These are phyloP conservation scores for Nissolia schottii DNA, from an alignment of 306 rosid genomes.

Conservation along the genomic window DNA sequence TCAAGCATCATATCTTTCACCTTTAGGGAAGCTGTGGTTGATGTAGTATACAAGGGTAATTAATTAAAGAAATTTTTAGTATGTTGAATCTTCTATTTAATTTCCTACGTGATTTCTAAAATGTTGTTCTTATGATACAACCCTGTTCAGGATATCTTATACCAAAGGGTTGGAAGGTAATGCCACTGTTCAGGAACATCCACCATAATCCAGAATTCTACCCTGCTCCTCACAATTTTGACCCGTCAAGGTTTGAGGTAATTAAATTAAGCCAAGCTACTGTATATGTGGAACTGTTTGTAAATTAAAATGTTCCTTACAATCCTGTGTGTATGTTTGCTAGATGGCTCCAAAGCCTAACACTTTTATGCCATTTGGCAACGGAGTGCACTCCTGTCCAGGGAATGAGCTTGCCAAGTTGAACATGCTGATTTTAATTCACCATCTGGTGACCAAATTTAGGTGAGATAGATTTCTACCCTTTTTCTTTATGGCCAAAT, in stretches of 20 bases:
- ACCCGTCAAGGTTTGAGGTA: constrained; percentile 93
- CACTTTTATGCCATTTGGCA: constrained; percentile 93
- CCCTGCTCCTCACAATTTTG: constrained; percentile 69
- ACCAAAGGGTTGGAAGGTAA: constrained; percentile 98
- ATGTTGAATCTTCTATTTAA: background rate
- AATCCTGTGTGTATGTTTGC: background rate
- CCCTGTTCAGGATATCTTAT: constrained; percentile 63
- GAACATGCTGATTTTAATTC: constrained; percentile 67
- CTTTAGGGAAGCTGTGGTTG: constrained; percentile 84
- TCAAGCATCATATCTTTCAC: constrained; percentile 86
- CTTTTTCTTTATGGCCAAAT: background rate
- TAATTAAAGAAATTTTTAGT: constrained; percentile 4
- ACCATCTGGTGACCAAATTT: constrained; percentile 64
- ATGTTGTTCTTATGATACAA: background rate
- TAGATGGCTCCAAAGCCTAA: constrained; percentile 67
- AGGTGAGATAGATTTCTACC: constrained; percentile 38
- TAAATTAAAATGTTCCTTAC: background rate
- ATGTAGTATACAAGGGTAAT: constrained; percentile 76
- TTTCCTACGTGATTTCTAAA: constrained; percentile 4
- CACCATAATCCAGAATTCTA: constrained; percentile 79
- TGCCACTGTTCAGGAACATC: constrained; percentile 92
- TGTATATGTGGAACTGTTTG: too few relatives aligned
- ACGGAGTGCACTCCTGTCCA: constrained; percentile 82
- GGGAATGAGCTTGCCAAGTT: constrained; percentile 89
- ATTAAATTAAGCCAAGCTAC: too few relatives aligned